Base-by-base conservation (phyloP, 1,139 yeast genomes). In the Taiozyma sp. region DNA sequence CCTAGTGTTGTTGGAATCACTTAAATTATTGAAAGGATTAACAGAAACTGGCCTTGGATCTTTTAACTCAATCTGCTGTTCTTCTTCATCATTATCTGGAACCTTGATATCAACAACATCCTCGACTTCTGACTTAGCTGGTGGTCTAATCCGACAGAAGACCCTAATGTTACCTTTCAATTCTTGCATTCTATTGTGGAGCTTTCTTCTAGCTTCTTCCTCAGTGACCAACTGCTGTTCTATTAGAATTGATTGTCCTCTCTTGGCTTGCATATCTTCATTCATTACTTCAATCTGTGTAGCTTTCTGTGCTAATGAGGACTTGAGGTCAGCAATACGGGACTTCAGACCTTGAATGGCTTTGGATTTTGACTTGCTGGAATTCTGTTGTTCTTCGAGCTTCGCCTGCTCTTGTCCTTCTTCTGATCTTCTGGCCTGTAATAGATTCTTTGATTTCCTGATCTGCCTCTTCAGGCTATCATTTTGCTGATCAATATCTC, bases 121-220 rank as follows among this genome's bases (percentile, higher is more conserved):
- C 27, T 67, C 66, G 38, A 62, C 54, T 57, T 65, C 67, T 47
- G 47, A 54, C 30, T 42, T 39, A 22, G 63, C 53, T 2, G 75
- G 70, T 0, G 97, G 97, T 48, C 96, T 75, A 5, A 92, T 77
- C 43, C 99, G 77, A 65, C 98, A 93, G 61, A 84, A 91, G 0
- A 93, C 98, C 44, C 99, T 72, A 41, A 93, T 90, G 61, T 91
- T 93, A 1, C 99, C 99, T 65, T 92, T 89, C 43, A 92, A 68
- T 54, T 90, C 96, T 66, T 92, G 97, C 13, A 92, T 72, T 54
- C 74, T 77, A 62, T 88, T 84, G 63, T 91, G 97, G 4, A 89
- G 69, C 23, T 70, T 65, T n/a, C 97, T 72, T 58, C 97, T 74
- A 32, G 69, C 59, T 0, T 72, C 64, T 54, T 83, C 87, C 54